phyloP scores from a whole-genome alignment of 352 stramenopile species.

The Elongisporangium anandrum region DNA sequence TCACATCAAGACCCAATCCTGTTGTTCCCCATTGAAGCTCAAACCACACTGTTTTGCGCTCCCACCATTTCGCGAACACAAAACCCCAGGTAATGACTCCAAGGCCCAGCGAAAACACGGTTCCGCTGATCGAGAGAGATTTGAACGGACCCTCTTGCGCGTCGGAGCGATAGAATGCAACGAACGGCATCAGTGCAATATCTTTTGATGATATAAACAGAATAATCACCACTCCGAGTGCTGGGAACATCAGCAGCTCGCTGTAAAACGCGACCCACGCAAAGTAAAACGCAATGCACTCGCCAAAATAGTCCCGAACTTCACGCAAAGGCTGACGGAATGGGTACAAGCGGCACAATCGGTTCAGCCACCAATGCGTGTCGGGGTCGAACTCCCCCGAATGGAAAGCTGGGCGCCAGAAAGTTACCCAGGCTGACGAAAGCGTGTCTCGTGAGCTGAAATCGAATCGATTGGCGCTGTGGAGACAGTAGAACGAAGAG shows the following conservation, averaged over 20 bases:
- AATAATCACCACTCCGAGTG: conserved; percentile 25
- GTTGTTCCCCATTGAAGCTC: conserved; percentile 55
- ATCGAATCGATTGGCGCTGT: conserved; percentile 59
- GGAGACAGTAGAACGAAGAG: conserved; percentile 32
- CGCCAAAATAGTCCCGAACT: conserved; percentile 86
- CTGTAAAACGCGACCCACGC: conserved; percentile 84
- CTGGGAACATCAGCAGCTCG: conserved; percentile 55
- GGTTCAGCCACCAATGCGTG: conserved; percentile 34
- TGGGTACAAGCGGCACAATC: conserved; percentile 27
- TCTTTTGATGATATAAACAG: conserved; percentile 11
- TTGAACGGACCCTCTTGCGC: background rate
- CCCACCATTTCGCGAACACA: conserved; percentile 53
- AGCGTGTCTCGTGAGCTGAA: conserved; percentile 26
- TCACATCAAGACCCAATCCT: conserved; percentile 5
- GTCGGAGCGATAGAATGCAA: conserved; percentile 22
- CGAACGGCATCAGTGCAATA: conserved; percentile 10
- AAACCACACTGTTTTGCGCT: conserved; percentile 52
- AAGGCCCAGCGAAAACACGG: conserved; percentile 16
- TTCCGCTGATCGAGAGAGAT: background rate
- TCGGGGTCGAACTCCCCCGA: conserved; percentile 32
- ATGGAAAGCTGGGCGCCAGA: conserved; percentile 37
- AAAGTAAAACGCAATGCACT: conserved; percentile 89
- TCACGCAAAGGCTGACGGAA: conserved; percentile 73
- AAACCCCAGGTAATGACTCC: conserved; percentile 37
- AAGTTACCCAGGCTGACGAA: conserved; percentile 44